Percentiles rank a stretch among this genome's conserved stretches.
These are phyloP conservation scores for Xerocomus nothofagi DNA, from an alignment of 1,284 basidiomycete genomes.

Conservation along the genomic window DNA sequence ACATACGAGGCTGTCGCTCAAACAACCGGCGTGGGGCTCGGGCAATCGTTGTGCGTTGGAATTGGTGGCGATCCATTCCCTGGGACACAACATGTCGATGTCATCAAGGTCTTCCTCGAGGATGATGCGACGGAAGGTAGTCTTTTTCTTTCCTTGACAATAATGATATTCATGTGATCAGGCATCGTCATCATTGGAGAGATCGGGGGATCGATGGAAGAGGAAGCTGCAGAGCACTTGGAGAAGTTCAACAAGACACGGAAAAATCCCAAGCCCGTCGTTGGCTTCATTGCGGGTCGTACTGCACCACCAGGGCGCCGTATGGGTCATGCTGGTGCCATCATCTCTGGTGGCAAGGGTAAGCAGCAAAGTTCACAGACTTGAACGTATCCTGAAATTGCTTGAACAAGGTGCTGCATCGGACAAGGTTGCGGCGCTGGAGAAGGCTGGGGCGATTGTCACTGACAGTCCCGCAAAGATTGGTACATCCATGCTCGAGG, in stretches of 20 bases:
- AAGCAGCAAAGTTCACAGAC: constrained; percentile 11
- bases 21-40: constrained; percentile 94
- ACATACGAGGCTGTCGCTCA: constrained; percentile 93
- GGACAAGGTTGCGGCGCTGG: constrained; percentile 95
- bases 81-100: constrained; percentile 93
- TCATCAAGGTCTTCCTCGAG: constrained; percentile 94
- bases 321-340: constrained; percentile 99
- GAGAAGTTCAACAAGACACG: constrained; percentile 92
- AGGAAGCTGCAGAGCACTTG: constrained; percentile 97
- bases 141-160: neutral
- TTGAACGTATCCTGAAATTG: neutral
- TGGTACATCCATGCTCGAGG: constrained; percentile 84
- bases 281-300: constrained; percentile 96
- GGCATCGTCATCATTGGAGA: constrained; percentile 98
- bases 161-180: constrained; percentile 31
- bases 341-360: constrained; percentile 98
- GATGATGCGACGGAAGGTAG: constrained; percentile 90
- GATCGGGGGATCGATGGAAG: constrained; percentile 99
- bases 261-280: constrained; percentile 89
- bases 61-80: constrained; percentile 99
- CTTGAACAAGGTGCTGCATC: constrained; percentile 71
- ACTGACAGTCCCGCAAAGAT: constrained; percentile 97
- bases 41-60: constrained; percentile 95
- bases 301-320: constrained; percentile 97
- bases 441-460: constrained; percentile 91